Base-by-base conservation (phyloP, 2,329 filamentous ascomycete genomes). In the Diaporthe aspalathi region DNA sequence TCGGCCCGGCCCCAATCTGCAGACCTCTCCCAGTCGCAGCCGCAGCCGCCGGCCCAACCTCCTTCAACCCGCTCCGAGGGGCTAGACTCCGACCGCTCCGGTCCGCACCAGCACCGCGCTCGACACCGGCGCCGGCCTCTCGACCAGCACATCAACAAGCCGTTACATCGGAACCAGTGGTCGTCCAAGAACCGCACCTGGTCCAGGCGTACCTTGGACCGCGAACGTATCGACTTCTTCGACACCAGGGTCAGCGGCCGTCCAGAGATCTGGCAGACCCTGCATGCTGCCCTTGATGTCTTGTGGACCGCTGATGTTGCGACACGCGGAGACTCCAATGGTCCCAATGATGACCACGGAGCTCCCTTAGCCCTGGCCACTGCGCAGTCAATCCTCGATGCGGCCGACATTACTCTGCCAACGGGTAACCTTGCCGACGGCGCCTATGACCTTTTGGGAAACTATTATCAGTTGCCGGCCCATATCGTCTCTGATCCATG, bases 221-320 rank as follows among this genome's bases (percentile, higher is more conserved):
- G 86, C 40, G 93, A 97, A 82, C 89, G 95, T 62, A 83, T 83
- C 62, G 94, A 94, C 73, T 98, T 97, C 85, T 98, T 97, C 81
- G 94, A 98, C 73, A 98, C 95, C 1, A 86, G 94, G 57, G 93
- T 97, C 20, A 93, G 92, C 0, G 94, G 94, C 2, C 87, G 90
- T 5, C 77, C 87, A 5, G 93, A 97, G 80, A 88, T 96, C 32
- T 98, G 95, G 95, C 89, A 89, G 75, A 91, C 93, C 0, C 81
- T 98, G 17, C 87, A 87, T 56, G 84, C 90, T 1, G 92, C 91
- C 0, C 85, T 94, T 22, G 88, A 92, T 73, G 83, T 93, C 8
- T 80, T 97, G 73, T 92, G 92, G 83, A 85, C 86, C 14, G 84
- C 86, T 0, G 86, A 88, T 29, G 73, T 72, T 6, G 73, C 72